Percentiles rank a stretch among this genome's conserved stretches.
Evolutionary conservation across 2,329 filamentous ascomycete species (phyloP).

Genomic region (Paecilomyces niveus): DNA sequence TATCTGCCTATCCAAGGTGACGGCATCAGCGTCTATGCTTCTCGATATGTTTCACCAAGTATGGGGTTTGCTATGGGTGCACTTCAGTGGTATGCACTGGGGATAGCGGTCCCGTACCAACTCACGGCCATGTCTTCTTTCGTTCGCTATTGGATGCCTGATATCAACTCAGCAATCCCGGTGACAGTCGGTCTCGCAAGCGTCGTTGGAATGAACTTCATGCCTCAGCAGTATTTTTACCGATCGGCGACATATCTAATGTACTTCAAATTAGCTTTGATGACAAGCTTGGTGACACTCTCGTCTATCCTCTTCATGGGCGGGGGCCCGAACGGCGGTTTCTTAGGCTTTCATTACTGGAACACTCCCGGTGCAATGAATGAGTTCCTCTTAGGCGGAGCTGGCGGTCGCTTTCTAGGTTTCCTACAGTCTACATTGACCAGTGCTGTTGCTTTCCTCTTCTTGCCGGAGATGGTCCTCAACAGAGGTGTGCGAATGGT

Average conservation of each 20-base stretch:
- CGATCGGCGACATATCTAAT: slow-evolving; percentile 51
- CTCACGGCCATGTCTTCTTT: slow-evolving; percentile 60
- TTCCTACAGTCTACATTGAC: slow-evolving; percentile 45
- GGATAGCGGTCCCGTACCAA: slow-evolving; percentile 48
- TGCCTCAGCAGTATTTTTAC: slow-evolving; percentile 45
- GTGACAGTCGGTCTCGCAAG: slow-evolving; percentile 54
- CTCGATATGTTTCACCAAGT: slow-evolving; percentile 36
- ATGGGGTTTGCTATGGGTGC: slow-evolving; percentile 38
- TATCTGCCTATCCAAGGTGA: slow-evolving; percentile 39
- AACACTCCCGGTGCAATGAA: slow-evolving; percentile 43
- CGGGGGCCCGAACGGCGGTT: slow-evolving; percentile 45
- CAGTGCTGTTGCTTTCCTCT: slow-evolving; percentile 49
- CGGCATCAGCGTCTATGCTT: slow-evolving; percentile 38
- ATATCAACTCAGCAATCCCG: slow-evolving; percentile 40
- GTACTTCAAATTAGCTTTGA: slow-evolving; percentile 44
- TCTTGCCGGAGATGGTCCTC: slow-evolving; percentile 50
- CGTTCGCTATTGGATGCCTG: slow-evolving; percentile 53
- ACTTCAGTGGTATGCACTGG: slow-evolving; percentile 42
- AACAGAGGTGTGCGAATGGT: slow-evolving; percentile 54
- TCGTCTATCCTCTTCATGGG: slow-evolving; percentile 51
- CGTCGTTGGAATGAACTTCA: slow-evolving; percentile 44
- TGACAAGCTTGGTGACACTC: slow-evolving; percentile 46
- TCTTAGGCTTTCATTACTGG: slow-evolving; percentile 49
- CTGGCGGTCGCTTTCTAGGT: slow-evolving; percentile 46
- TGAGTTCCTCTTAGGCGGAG: slow-evolving; percentile 39